Percentiles rank a stretch among this genome's conserved stretches.
Evolutionary conservation across 2,329 filamentous ascomycete genomes (phyloP).

Genomic region (Trichocomaceae sp.): DNA sequence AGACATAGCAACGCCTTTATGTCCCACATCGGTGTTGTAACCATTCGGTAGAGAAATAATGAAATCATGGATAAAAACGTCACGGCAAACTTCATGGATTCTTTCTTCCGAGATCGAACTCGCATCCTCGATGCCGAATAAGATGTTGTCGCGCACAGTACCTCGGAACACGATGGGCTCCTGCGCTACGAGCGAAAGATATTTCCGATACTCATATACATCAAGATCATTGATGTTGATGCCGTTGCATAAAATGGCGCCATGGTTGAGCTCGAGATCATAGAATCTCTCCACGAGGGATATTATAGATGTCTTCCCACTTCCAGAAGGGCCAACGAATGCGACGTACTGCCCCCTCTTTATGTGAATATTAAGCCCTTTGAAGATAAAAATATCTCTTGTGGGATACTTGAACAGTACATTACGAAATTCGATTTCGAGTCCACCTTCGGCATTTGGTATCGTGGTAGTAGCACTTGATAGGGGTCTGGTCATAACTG

Average conservation of each 20-base stretch:
- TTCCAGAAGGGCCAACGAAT: slow-evolving; percentile 46
- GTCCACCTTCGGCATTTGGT: slow-evolving; percentile 7
- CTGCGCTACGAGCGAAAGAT: slow-evolving; percentile 43
- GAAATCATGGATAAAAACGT: slow-evolving; percentile 50
- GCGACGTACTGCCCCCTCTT: slow-evolving; percentile 70
- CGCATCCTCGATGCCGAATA: slow-evolving; percentile 56
- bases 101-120: slow-evolving; percentile 52
- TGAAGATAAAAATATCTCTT: slow-evolving; percentile 25
- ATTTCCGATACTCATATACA: slow-evolving; percentile 71
- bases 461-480: background rate
- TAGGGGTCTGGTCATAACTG: background rate
- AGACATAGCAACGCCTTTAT: slow-evolving; percentile 43
- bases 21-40: slow-evolving; percentile 45
- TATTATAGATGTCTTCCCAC: slow-evolving; percentile 43
- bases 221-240: slow-evolving; percentile 69
- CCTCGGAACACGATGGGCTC: slow-evolving; percentile 43
- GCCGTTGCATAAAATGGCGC: slow-evolving; percentile 68
- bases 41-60: slow-evolving; percentile 48
- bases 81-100: slow-evolving; percentile 42
- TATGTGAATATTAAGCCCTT: slow-evolving; percentile 29
- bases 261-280: slow-evolving; percentile 58
- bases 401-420: slow-evolving; percentile 34
- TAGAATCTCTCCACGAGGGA: slow-evolving; percentile 55
- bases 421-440: slow-evolving; percentile 27
- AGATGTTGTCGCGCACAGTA: slow-evolving; percentile 43